A percentile compares a stretch with the other conserved stretches of the same genome.
phyloP scores from a whole-genome alignment of 257 asterid species.

The Euphrasia confusa region DNA sequence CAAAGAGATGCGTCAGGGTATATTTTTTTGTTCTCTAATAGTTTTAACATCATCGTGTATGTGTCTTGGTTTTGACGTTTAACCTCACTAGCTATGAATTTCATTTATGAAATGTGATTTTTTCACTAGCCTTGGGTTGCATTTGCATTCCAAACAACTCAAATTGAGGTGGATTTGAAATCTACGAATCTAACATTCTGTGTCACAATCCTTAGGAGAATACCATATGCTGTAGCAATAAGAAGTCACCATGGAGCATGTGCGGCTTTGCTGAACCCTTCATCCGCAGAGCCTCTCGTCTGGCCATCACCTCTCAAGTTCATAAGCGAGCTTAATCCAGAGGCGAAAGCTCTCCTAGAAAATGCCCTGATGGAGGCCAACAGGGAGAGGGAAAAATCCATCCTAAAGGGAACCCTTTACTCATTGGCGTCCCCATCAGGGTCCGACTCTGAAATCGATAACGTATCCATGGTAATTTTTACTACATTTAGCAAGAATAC shows the following conservation, averaged over 20 bases:
- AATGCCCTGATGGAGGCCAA: slow-evolving; percentile 79
- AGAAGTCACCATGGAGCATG: slow-evolving; percentile 75
- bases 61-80: not conserved
- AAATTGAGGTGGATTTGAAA: too few relatives aligned
- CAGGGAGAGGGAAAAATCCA: slow-evolving; percentile 65
- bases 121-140: too few relatives aligned
- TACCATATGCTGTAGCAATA: slow-evolving; percentile 77
- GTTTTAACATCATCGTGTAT: not conserved
- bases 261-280: slow-evolving; percentile 85
- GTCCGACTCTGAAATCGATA: slow-evolving; percentile 55
- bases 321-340: slow-evolving; percentile 83
- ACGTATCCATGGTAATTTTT: slow-evolving; percentile 40
- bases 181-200: not conserved
- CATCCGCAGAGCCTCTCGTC: slow-evolving; percentile 92
- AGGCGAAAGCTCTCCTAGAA: slow-evolving; percentile 74
- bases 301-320: slow-evolving; percentile 96
- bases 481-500: too few relatives aligned
- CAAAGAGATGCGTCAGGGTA: slow-evolving; percentile 90
- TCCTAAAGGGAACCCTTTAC: slow-evolving; percentile 57
- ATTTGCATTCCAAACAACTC: too few relatives aligned
- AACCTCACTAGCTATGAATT: too few relatives aligned
- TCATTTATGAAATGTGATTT: too few relatives aligned
- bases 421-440: slow-evolving; percentile 54
- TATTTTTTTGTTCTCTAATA: not conserved
- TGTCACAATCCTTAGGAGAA: slow-evolving; percentile 53